These are phyloP conservation scores for Penicillium expansum DNA, from an alignment of 2,329 filamentous ascomycete genomes.

Conservation along the genomic window DNA sequence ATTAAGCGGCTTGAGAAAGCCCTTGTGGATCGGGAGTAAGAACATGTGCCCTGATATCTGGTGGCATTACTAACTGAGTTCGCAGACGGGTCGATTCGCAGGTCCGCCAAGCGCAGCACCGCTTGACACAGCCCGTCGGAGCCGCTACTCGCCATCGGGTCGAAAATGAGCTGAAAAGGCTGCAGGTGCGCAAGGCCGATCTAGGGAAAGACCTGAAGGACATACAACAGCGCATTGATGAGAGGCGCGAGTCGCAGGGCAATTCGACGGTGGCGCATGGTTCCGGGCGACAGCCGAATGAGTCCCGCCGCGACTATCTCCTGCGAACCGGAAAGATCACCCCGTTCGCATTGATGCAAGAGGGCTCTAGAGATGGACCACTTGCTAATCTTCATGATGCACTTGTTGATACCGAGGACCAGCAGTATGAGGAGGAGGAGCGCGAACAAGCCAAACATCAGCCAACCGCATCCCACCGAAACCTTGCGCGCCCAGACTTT, in stretches of 20 bases:
- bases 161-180: conserved; percentile 59
- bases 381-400: conserved; percentile 72
- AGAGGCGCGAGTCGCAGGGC: conserved; percentile 61
- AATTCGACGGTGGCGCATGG: conserved; percentile 46
- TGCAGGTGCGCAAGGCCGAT: conserved; percentile 62
- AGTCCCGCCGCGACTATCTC: conserved; percentile 82
- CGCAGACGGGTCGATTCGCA: conserved; percentile 63
- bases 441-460: conserved; percentile 40
- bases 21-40: conserved; percentile 47
- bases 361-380: conserved; percentile 56
- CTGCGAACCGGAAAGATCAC: conserved; percentile 98
- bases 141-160: conserved; percentile 49
- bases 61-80: conserved; percentile 1
- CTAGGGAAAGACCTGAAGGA: conserved; percentile 72
- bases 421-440: conserved; percentile 51
- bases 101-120: conserved; percentile 58
- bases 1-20: conserved; percentile 62
- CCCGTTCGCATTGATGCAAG: conserved; percentile 78
- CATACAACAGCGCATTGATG: conserved; percentile 76
- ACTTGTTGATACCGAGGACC: conserved; percentile 78
- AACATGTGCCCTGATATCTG: not conserved
- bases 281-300: conserved; percentile 64
- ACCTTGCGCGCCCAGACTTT: conserved; percentile 72
- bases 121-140: conserved; percentile 55
- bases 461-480: conserved; percentile 64